Evolutionary conservation across 208 protist genomes (phyloP).

Genomic region (Dictyostelium gargantuum): DNA sequence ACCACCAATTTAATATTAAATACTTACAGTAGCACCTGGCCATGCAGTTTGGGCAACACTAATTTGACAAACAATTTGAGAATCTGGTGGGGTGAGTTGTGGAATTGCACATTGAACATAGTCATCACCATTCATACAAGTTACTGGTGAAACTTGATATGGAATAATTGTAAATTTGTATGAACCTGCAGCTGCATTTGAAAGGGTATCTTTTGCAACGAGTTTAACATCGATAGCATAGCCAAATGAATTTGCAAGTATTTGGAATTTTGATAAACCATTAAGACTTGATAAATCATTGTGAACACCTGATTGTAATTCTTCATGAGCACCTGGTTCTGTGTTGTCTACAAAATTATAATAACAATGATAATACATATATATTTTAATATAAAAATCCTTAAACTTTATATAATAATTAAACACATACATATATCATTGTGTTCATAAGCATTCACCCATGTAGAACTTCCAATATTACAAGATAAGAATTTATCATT

Average conservation of each 20-base stretch:
- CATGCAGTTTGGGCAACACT: not conserved
- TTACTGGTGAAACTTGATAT: not conserved
- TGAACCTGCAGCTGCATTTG: too few relatives aligned
- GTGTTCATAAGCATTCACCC: not conserved
- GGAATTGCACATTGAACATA: not conserved
- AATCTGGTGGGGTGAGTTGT: not conserved
- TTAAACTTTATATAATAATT: not conserved
- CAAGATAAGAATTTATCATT: not conserved
- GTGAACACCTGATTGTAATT: not conserved
- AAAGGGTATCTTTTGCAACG: not conserved
- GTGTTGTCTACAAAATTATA: not conserved
- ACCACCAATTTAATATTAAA: not conserved
- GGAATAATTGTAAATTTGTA: not conserved
- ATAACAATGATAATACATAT: not conserved
- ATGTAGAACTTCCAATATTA: not conserved
- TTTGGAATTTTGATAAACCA: not conserved
- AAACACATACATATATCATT: not conserved
- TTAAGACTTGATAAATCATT: not conserved
- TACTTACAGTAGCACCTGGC: not conserved
- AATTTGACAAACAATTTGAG: constrained; percentile 8
- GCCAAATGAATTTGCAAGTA: not conserved
- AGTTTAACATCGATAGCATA: not conserved
- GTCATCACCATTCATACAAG: not conserved
- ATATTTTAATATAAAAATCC: not conserved
- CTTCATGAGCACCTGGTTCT: not conserved